Evolutionary conservation across 208 protist genomes (phyloP).

Genomic region (Leishmania gerbilli): DNA sequence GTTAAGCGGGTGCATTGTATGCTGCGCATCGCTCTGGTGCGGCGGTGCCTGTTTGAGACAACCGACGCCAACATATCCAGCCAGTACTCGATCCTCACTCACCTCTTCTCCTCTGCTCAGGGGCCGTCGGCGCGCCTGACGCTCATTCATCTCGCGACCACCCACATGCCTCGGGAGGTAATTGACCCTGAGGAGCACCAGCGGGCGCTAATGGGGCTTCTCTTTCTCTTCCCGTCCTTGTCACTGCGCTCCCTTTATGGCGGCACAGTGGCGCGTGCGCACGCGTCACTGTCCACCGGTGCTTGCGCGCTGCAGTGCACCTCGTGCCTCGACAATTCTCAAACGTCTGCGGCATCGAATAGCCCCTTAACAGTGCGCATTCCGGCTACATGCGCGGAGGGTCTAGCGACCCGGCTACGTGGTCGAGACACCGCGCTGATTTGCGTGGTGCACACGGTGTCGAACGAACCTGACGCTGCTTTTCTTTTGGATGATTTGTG

Average conservation of each 20-base stretch:
- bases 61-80: constrained; percentile 11
- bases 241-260: constrained; percentile 2
- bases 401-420: neutral
- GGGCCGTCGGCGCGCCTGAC: constrained; percentile 4
- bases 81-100: constrained; percentile 27
- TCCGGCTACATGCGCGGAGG: neutral
- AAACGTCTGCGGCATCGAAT: neutral
- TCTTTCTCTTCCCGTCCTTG: constrained; percentile 16
- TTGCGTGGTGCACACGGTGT: neutral
- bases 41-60: constrained; percentile 8
- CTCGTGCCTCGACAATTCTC: neutral
- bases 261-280: neutral
- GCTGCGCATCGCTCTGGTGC: constrained; percentile 12
- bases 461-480: neutral
- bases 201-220: constrained; percentile 13
- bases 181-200: neutral
- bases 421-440: constrained; percentile 3
- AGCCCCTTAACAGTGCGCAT: neutral
- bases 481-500: constrained; percentile 7
- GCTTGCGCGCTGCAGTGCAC: neutral
- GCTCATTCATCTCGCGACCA: constrained; percentile 14
- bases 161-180: neutral
- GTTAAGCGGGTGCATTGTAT: constrained; percentile 10
- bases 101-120: constrained; percentile 5
- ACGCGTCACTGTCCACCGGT: neutral